A percentile compares a stretch with the other conserved stretches of the same genome.
phyloP scores from a whole-genome alignment of 225 moss, liverwort and hornwort species.

The Polytrichum commune region DNA sequence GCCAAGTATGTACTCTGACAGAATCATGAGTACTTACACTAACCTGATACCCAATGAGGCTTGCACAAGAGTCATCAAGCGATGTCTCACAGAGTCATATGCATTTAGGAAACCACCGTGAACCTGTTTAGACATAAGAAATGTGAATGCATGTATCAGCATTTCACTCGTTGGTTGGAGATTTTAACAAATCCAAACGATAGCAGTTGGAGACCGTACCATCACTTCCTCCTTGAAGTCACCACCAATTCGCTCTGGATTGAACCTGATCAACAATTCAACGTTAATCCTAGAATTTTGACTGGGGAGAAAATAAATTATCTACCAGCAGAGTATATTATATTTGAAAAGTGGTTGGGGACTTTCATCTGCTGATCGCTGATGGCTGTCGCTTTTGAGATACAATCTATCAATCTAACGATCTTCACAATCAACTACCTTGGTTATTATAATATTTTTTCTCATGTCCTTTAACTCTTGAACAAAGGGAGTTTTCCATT shows the following conservation, averaged over 20 bases:
- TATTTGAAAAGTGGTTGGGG: too few relatives aligned
- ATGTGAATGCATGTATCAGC: neutral
- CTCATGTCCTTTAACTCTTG: too few relatives aligned
- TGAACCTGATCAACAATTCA: slow-evolving; percentile 46
- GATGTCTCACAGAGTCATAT: slow-evolving; percentile 82
- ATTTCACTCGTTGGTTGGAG: neutral
- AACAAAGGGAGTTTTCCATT: too few relatives aligned
- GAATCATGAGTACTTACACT: neutral
- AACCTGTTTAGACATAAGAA: slow-evolving; percentile 36
- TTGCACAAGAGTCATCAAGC: slow-evolving; percentile 59
- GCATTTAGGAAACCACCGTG: slow-evolving; percentile 92
- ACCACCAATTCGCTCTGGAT: slow-evolving; percentile 68
- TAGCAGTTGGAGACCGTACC: slow-evolving; percentile 28
- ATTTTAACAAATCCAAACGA: neutral
- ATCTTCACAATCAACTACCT: too few relatives aligned
- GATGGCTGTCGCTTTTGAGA: too few relatives aligned
- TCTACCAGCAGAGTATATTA: too few relatives aligned
- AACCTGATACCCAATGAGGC: slow-evolving; percentile 55
- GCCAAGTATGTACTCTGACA: too few relatives aligned
- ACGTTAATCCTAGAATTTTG: neutral
- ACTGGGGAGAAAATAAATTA: neutral
- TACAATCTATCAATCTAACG: too few relatives aligned
- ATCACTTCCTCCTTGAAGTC: slow-evolving; percentile 57
- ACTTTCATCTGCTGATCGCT: too few relatives aligned
- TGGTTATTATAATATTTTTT: too few relatives aligned